These are phyloP conservation scores for Plasmodium falciparum DNA, from an alignment of 169 alveolate genomes.

Conservation along the genomic window DNA sequence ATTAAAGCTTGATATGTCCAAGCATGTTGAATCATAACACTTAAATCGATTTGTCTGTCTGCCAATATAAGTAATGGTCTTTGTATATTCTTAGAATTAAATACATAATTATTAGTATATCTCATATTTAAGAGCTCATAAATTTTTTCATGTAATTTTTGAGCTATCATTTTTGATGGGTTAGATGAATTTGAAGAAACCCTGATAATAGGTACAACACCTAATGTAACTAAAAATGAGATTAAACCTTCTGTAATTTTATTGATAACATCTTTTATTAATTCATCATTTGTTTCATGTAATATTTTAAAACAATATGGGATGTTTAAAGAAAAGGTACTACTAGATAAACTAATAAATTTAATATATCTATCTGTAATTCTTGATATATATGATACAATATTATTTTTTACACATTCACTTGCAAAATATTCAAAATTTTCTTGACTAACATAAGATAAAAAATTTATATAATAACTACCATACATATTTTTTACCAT, in stretches of 20 bases:
- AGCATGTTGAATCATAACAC: constrained; percentile 91
- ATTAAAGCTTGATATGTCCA: constrained; percentile 92
- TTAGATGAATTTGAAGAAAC: constrained; percentile 82
- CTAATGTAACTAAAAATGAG: constrained; percentile 87
- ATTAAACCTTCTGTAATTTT: constrained; percentile 85
- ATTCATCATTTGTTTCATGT: constrained; percentile 78
- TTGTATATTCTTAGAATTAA: constrained; percentile 79
- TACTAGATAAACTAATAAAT: constrained; percentile 86
- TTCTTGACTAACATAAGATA: constrained; percentile 86
- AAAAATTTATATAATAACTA: constrained; percentile 86
- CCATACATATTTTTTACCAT: constrained; percentile 88
- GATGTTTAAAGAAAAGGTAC: constrained; percentile 87
- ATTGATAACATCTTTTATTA: constrained; percentile 77
- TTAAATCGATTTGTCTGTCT: constrained; percentile 88
- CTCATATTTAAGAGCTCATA: constrained; percentile 81
- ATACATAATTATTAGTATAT: constrained; percentile 73
- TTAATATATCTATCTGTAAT: constrained; percentile 91
- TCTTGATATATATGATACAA: constrained; percentile 83
- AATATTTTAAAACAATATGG: constrained; percentile 82
- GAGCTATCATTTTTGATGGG: constrained; percentile 87
- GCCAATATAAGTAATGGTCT: constrained; percentile 87
- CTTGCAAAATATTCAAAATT: constrained; percentile 85
- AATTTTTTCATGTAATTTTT: constrained; percentile 83
- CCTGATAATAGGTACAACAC: constrained; percentile 86
- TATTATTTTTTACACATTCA: constrained; percentile 86